These are phyloP conservation scores for Boehmeria nivea DNA, from an alignment of 306 rosid genomes.

Conservation along the genomic window DNA sequence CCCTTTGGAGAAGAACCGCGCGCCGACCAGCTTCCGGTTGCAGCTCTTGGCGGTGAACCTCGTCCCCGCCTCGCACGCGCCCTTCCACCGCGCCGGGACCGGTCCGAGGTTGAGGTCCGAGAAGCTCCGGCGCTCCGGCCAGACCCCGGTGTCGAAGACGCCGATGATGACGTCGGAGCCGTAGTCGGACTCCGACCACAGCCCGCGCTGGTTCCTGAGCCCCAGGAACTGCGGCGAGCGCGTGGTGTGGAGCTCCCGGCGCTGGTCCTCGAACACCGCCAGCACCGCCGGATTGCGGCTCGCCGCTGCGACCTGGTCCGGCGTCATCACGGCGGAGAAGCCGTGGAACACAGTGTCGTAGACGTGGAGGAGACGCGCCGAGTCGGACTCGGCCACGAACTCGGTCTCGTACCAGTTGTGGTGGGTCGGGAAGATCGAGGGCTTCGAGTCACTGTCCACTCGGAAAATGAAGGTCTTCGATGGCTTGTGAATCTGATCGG, in stretches of 20 bases:
- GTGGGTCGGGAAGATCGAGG: conserved; percentile 70
- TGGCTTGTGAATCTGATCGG: conserved; percentile 6
- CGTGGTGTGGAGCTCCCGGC: conserved; percentile 78
- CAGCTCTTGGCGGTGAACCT: conserved; percentile 51
- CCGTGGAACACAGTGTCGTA: conserved; percentile 85
- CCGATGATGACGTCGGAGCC: conserved; percentile 89
- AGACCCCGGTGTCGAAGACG: conserved; percentile 75
- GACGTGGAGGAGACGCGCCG: conserved; percentile 49
- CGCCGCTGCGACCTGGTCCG: conserved; percentile 32
- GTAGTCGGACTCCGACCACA: conserved; percentile 87
- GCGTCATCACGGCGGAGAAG: conserved; percentile 66
- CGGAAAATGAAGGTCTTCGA: conserved; percentile 65
- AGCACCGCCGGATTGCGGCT: conserved; percentile 54
- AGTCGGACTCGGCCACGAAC: conserved; percentile 33
- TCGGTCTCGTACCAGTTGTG: conserved; percentile 77
- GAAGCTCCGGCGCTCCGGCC: conserved; percentile 82
- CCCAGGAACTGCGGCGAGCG: conserved; percentile 96
- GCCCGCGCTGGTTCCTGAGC: conserved; percentile 79
- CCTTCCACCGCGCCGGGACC: conserved; percentile 74
- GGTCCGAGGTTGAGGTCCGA: conserved; percentile 68
- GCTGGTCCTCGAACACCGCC: conserved; percentile 66
- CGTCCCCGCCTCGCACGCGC: conserved; percentile 59
- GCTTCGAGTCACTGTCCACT: conserved; percentile 51
- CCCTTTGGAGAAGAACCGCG: conserved; percentile 76
- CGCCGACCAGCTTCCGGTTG: conserved; percentile 69